phyloP scores from a whole-genome alignment of 345 rosid species.

The Bruguiera gymnorhiza region DNA sequence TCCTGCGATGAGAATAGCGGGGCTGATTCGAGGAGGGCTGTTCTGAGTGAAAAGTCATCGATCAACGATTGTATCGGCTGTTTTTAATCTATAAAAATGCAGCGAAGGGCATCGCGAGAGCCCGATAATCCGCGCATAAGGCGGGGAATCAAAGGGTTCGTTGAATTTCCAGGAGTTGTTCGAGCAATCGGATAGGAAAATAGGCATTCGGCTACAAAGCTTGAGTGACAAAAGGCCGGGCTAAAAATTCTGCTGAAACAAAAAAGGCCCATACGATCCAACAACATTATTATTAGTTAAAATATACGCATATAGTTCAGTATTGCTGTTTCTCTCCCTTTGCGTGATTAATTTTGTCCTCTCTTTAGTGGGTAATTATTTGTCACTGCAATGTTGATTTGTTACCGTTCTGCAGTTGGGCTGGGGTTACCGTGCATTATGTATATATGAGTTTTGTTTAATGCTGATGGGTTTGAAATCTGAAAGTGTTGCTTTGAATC shows the following conservation, averaged over 20 bases:
- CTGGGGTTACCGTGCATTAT: too few species aligned
- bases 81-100: conserved; percentile 22
- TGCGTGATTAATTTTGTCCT: conserved; percentile 1
- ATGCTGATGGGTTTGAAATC: conserved; percentile 3
- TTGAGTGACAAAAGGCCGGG: conserved; percentile 80
- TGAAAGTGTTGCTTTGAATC: conserved; percentile 18
- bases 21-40: conserved; percentile 15
- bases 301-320: neutral
- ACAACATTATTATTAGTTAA: conserved; percentile 34
- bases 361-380: too few species aligned
- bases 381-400: too few species aligned
- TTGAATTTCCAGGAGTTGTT: conserved; percentile 73
- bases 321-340: neutral
- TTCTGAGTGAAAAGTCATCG: too few species aligned
- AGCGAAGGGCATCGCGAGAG: conserved; percentile 40
- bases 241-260: conserved; percentile 66
- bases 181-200: conserved; percentile 61
- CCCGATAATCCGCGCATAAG: conserved; percentile 79
- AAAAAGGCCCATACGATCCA: conserved; percentile 45
- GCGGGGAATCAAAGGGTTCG: conserved; percentile 81
- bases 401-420: too few species aligned
- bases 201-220: conserved; percentile 67
- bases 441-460: neutral
- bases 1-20: conserved; percentile 10
- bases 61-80: conserved; percentile 9